These are phyloP conservation scores for Geoglossum glabrum DNA, from an alignment of 495 filamentous ascomycete species.

Conservation along the genomic window DNA sequence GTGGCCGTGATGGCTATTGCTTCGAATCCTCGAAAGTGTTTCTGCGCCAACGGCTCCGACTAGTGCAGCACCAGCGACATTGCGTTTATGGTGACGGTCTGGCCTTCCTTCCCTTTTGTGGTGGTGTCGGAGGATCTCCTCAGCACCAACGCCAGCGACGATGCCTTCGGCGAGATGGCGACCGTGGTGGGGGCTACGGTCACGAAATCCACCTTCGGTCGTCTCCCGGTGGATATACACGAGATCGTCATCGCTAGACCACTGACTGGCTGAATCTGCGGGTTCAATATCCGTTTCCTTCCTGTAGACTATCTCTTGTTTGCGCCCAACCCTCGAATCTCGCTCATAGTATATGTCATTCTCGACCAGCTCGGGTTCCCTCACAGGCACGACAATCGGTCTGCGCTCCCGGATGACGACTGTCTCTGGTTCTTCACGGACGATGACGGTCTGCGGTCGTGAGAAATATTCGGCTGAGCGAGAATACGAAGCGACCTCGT, in stretches of 20 bases:
- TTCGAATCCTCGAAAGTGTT: slow-evolving; percentile 49
- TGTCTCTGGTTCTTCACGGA: slow-evolving; percentile 40
- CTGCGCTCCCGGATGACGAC: slow-evolving; percentile 54
- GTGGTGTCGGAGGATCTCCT: slow-evolving; percentile 52
- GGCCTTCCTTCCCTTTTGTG: slow-evolving; percentile 37
- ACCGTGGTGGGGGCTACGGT: slow-evolving; percentile 40
- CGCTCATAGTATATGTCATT: slow-evolving; percentile 30
- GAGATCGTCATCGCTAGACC: slow-evolving; percentile 15
- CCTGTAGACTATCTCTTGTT: slow-evolving; percentile 32
- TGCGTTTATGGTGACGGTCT: slow-evolving; percentile 42
- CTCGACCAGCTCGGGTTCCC: slow-evolving; percentile 38
- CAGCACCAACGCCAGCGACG: slow-evolving; percentile 54
- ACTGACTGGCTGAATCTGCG: slow-evolving; percentile 15
- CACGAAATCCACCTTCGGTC: slow-evolving; percentile 11
- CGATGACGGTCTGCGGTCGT: slow-evolving; percentile 45
- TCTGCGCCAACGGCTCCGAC: slow-evolving; percentile 69
- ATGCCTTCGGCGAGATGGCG: slow-evolving; percentile 78
- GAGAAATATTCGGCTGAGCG: slow-evolving; percentile 49
- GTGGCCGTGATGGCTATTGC: slow-evolving; percentile 16
- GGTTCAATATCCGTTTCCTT: slow-evolving; percentile 13
- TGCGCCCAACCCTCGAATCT: slow-evolving; percentile 15
- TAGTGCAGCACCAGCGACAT: slow-evolving; percentile 59
- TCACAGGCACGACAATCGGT: slow-evolving; percentile 42
- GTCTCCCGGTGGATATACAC: slow-evolving; percentile 10
- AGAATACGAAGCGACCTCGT: slow-evolving; percentile 29